Evolutionary conservation across 805 yeast species (phyloP).

Genomic region (Wickerhamomyces bovis): DNA sequence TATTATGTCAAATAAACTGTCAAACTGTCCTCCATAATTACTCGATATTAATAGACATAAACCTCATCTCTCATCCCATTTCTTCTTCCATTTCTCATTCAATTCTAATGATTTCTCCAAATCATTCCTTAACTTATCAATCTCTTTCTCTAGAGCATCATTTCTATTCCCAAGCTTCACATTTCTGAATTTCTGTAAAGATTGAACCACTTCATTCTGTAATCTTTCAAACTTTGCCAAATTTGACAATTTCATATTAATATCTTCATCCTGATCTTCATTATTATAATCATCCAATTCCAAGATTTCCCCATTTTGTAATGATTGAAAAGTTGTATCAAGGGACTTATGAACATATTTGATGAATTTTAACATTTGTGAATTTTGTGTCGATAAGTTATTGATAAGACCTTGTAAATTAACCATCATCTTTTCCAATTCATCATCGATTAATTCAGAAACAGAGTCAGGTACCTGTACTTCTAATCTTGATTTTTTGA

Average conservation of each 20-base stretch:
- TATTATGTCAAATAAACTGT: no score
- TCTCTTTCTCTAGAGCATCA: conserved; percentile 10
- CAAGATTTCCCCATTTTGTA: conserved; percentile 1
- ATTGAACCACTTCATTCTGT: conserved; percentile 4
- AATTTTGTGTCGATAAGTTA: conserved; percentile 11
- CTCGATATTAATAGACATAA: no score
- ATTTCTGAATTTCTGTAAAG: conserved; percentile 7
- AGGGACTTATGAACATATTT: conserved; percentile 6
- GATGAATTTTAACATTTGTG: conserved; percentile 3
- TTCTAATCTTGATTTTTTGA: conserved; percentile 8
- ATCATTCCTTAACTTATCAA: conserved; percentile 12
- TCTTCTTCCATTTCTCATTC: conserved; percentile 24
- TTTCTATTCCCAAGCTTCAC: neutral
- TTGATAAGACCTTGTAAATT: conserved; percentile 15
- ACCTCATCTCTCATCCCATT: conserved; percentile 4
- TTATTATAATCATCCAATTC: conserved; percentile 5
- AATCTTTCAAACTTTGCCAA: conserved; percentile 2
- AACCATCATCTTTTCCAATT: conserved; percentile 16
- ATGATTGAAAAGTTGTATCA: conserved; percentile 4
- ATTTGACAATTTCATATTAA: neutral
- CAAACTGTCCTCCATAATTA: no score
- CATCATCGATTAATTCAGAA: conserved; percentile 12
- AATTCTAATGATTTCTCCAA: conserved; percentile 19
- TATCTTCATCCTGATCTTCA: neutral
- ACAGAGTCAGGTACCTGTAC: neutral